Evolutionary conservation across 805 yeast genomes (phyloP).

Genomic region (Saccharomycopsis fermentans): DNA sequence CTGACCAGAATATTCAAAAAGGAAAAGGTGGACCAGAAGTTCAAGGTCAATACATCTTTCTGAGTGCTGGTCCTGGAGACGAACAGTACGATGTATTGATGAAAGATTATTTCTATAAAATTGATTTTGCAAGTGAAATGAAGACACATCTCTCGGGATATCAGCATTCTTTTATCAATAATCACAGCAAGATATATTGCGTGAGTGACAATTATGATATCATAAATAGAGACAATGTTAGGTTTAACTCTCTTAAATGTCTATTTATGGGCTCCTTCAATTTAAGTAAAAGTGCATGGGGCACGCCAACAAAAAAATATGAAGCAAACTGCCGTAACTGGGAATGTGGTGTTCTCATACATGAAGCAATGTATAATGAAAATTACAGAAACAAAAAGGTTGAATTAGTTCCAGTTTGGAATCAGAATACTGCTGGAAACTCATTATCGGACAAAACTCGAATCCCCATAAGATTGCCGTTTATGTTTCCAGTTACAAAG

Average conservation of each 20-base stretch:
- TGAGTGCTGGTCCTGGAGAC: conserved; percentile 3
- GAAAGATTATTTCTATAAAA: conserved; percentile 5
- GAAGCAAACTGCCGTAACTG: conserved; percentile 11
- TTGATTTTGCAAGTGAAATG: conserved; percentile 10
- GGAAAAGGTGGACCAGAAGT: conserved; percentile 11
- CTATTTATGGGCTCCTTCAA: conserved; percentile 15
- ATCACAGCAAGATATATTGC: conserved; percentile 15
- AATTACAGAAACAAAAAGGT: neutral
- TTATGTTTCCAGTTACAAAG: conserved; percentile 12
- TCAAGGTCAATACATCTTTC: conserved; percentile 4
- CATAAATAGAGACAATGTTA: neutral
- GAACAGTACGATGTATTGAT: conserved; percentile 1
- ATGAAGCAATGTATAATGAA: conserved; percentile 11
- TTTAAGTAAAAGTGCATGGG: conserved; percentile 18
- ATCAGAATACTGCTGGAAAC: conserved; percentile 2
- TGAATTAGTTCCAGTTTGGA: conserved; percentile 14
- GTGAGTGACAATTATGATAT: conserved; percentile 2
- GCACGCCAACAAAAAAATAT: conserved; percentile 3
- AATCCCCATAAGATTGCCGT: conserved; percentile 15
- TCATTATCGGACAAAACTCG: neutral
- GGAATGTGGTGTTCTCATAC: conserved; percentile 16
- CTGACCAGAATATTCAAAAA: conserved; percentile 3
- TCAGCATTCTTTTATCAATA: conserved; percentile 4
- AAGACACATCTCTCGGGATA: neutral
- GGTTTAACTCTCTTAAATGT: conserved; percentile 11